These are phyloP conservation scores for Clonostachys rosea DNA, from an alignment of 2,329 filamentous ascomycete species.

Conservation along the genomic window DNA sequence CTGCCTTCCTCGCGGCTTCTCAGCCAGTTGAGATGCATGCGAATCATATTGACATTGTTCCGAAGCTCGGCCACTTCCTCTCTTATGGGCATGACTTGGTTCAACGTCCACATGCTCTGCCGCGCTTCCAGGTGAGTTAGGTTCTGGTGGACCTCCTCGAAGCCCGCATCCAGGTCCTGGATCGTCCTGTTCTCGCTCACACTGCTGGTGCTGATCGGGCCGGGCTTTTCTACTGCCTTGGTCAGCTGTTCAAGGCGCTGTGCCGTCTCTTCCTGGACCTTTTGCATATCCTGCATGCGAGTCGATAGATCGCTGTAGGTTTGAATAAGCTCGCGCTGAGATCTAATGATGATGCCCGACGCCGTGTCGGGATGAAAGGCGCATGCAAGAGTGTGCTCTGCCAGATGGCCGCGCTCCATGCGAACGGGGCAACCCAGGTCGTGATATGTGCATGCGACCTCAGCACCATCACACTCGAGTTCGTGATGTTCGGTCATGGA, in stretches of 20 bases:
- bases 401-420: slow-evolving; percentile 27
- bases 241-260: slow-evolving; percentile 28
- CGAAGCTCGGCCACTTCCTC: slow-evolving; percentile 58
- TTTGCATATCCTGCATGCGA: slow-evolving; percentile 26
- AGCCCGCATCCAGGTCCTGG: slow-evolving; percentile 36
- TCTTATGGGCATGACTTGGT: slow-evolving; percentile 56
- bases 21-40: slow-evolving; percentile 56
- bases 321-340: slow-evolving; percentile 42
- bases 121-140: slow-evolving; percentile 54
- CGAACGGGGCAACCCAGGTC: slow-evolving; percentile 28
- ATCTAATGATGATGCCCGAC: slow-evolving; percentile 44
- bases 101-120: slow-evolving; percentile 57
- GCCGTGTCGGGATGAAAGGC: slow-evolving; percentile 44
- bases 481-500: slow-evolving; percentile 41
- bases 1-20: slow-evolving; percentile 42
- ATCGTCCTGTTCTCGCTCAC: slow-evolving; percentile 42
- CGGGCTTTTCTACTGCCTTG: slow-evolving; percentile 31
- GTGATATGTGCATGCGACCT: slow-evolving; percentile 41
- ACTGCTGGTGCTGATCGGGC: slow-evolving; percentile 25
- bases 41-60: slow-evolving; percentile 51
- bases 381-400: slow-evolving; percentile 41
- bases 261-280: slow-evolving; percentile 23
- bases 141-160: slow-evolving; percentile 52
- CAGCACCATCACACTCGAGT: slow-evolving; percentile 41
- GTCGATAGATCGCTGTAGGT: slow-evolving; percentile 26